Evolutionary conservation across 148 eudicot genomes (phyloP).

Genomic region (Camellia lanceoleosa): DNA sequence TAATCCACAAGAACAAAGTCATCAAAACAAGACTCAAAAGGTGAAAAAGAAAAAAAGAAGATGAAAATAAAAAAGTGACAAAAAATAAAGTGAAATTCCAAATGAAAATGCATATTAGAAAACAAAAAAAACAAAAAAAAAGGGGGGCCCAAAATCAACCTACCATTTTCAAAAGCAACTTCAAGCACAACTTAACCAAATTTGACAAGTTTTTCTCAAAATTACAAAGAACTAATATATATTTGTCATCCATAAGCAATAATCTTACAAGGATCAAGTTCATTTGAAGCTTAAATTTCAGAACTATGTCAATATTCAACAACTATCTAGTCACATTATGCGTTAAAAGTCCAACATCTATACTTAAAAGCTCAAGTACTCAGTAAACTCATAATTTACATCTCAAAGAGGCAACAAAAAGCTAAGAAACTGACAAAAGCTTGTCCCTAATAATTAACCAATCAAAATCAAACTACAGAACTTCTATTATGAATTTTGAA

Average conservation of each 20-base stretch:
- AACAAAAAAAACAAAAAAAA: too few species aligned
- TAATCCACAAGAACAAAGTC: background rate
- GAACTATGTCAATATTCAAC: background rate
- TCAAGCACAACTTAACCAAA: background rate
- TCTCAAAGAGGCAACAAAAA: background rate
- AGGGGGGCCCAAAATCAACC: too few species aligned
- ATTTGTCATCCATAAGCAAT: background rate
- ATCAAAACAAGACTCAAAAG: background rate
- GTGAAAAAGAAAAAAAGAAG: background rate
- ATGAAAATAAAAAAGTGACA: background rate
- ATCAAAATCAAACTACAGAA: constrained; percentile 1
- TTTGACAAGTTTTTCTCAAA: background rate
- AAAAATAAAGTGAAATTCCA: too few species aligned
- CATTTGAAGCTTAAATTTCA: background rate
- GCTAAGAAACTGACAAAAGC: background rate
- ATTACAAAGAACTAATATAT: background rate
- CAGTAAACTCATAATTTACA: background rate
- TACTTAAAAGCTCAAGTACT: background rate
- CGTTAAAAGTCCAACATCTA: background rate
- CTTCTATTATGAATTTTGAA: background rate
- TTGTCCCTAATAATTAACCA: background rate
- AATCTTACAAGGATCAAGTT: background rate
- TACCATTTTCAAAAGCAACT: background rate
- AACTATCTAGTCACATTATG: background rate
- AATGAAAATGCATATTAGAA: too few species aligned